These are phyloP conservation scores for Camelina laxa DNA, from an alignment of 345 rosid species.

Conservation along the genomic window DNA sequence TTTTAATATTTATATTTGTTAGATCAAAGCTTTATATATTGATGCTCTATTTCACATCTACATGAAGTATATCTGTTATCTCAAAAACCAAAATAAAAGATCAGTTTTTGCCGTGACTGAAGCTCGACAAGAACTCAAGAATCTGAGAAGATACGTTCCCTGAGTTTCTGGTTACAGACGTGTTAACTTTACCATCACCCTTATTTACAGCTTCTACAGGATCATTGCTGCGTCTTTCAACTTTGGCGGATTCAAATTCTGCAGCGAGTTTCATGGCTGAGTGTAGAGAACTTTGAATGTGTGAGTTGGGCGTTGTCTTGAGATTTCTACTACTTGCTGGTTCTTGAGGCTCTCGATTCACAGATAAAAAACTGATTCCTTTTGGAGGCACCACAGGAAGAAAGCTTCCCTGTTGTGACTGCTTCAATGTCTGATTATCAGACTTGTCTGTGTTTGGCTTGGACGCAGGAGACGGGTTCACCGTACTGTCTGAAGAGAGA, in stretches of 20 bases:
- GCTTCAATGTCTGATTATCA: constrained; percentile 30
- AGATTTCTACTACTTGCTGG: constrained; percentile 35
- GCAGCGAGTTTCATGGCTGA: constrained; percentile 70
- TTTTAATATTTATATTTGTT: too few species aligned
- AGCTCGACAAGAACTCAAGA: constrained; percentile 60
- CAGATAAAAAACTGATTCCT: constrained; percentile 30
- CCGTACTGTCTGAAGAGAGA: constrained; percentile 62
- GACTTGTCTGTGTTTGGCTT: constrained; percentile 30
- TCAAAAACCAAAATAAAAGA: not conserved
- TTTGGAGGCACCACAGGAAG: constrained; percentile 31
- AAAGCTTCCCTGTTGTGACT: constrained; percentile 15
- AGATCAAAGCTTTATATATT: not conserved
- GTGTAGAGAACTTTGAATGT: constrained; percentile 53
- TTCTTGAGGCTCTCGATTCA: constrained; percentile 44
- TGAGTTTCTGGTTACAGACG: constrained; percentile 34
- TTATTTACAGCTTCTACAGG: constrained; percentile 26
- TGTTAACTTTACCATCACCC: constrained; percentile 26
- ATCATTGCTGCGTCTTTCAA: constrained; percentile 37
- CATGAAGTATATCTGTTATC: not conserved
- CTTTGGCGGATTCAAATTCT: constrained; percentile 57
- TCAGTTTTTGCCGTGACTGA: constrained; percentile 36
- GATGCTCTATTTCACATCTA: not conserved
- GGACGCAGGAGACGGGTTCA: constrained; percentile 14
- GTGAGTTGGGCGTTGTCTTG: constrained; percentile 46
- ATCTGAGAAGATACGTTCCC: constrained; percentile 55